Conservation (phyloP, 257 asterid species). For the Ajuga chamaepitys region DNA sequence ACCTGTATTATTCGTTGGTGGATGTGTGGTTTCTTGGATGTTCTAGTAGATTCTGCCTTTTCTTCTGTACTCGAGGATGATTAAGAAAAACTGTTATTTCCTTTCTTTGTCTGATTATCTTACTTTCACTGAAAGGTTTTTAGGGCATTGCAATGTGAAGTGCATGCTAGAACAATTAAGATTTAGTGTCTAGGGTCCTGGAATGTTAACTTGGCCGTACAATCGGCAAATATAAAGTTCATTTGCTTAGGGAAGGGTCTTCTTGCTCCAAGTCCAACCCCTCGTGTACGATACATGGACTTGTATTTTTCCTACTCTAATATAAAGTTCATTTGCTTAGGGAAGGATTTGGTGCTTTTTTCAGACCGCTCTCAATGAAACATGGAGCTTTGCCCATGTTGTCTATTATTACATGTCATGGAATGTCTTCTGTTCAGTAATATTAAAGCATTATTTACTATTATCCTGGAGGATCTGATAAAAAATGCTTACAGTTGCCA, state of each 20-base stretch:
- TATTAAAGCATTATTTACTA: neutral
- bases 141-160: neutral
- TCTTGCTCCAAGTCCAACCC: neutral
- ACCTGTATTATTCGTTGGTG: conserved; percentile 23
- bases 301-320: neutral
- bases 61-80: neutral
- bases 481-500: neutral
- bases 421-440: neutral
- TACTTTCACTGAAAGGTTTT: neutral
- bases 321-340: neutral
- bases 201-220: neutral
- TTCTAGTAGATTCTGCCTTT: conserved; percentile 16
- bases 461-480: neutral
- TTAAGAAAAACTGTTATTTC: neutral
- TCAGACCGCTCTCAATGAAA: neutral
- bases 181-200: neutral
- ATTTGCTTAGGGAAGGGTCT: neutral
- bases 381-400: neutral
- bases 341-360: neutral
- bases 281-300: neutral
- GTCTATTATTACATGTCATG: neutral
- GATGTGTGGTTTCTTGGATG: conserved; percentile 6
- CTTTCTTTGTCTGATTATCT: neutral
- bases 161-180: neutral
- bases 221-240: neutral